Evolutionary conservation across 2,329 filamentous ascomycete species (phyloP), one percentile per base, ranked within the genome.

Genomic region (Xylariaceae sp.): DNA sequence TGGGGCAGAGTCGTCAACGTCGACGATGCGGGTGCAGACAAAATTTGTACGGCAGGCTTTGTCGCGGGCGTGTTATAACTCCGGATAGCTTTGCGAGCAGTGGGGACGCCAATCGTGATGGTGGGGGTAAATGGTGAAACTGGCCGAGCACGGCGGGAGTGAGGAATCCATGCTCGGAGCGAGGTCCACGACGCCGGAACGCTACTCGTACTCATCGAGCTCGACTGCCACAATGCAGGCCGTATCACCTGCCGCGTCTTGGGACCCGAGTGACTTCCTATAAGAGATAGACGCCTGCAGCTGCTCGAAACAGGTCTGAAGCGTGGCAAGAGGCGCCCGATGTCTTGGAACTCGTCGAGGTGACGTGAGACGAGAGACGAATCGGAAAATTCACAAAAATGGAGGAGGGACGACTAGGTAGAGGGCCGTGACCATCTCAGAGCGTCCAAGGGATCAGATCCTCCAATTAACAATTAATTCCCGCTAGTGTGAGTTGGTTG

Each of bases 81-180:
- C 41, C 23, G 51, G 10, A 49, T 11, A 11, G 48, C 51, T n/a
- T 4, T 48, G 3, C 11, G 56, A 52, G 39, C 13, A 23, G 51
- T 4, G 34, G 10, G n/a, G 23, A 37, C n/a, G n/a, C 54, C 48
- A 35, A 55, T 17, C 56, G 37, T 54, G 54, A 54, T 47, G 10
- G 53, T 48, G 41, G 49, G 56, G 47, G 51, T 6, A 34, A 53
- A n/a, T 45, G 58, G 51, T 39, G 61, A 55, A 10, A 58, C 50
- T 45, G 59, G 53, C 45, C 64, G 62, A 65, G 66, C 62, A 65
- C 61, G 63, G 62, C 58, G 63, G 58, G 63, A 61, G 56, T 61
- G 23, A 60, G 60, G 64, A 58, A 64, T 68, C 71, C 71, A 71
- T 71, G 61, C 65, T 69, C 65, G 69, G 65, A 61, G 39, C 9